These are phyloP conservation scores for Plenodomus biglobosus DNA, from an alignment of 2,329 filamentous ascomycete species.

Conservation along the genomic window DNA sequence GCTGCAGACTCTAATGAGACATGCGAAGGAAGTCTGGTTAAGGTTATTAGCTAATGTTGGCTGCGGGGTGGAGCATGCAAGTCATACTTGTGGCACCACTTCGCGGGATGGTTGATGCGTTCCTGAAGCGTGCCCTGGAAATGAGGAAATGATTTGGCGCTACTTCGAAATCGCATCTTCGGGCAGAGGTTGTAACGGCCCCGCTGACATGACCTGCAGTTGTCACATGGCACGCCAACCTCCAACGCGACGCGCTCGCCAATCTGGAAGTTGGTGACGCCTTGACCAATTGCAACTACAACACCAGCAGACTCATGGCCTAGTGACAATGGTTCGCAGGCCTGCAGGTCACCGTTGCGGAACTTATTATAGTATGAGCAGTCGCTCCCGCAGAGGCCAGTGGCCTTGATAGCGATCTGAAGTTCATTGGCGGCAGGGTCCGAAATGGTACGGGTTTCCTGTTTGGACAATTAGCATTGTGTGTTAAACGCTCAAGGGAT, in stretches of 20 bases:
- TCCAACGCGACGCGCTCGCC: slow-evolving; percentile 47
- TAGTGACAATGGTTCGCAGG: slow-evolving; percentile 64
- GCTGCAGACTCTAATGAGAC: slow-evolving; percentile 45
- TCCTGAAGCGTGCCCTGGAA: slow-evolving; percentile 50
- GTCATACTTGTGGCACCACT: slow-evolving; percentile 50
- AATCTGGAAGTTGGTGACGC: slow-evolving; percentile 43
- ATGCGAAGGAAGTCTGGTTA: slow-evolving; percentile 43
- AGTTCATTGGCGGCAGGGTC: slow-evolving; percentile 60
- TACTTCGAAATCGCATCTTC: slow-evolving; percentile 48
- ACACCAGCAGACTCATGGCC: slow-evolving; percentile 47
- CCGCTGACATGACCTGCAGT: slow-evolving; percentile 46
- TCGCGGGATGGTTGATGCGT: slow-evolving; percentile 48
- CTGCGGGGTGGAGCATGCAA: slow-evolving; percentile 32
- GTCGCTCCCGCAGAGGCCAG: slow-evolving; percentile 70
- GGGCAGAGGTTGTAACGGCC: slow-evolving; percentile 49
- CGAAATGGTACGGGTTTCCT: slow-evolving; percentile 60
- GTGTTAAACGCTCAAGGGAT: slow-evolving; percentile 15
- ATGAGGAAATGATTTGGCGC: slow-evolving; percentile 48
- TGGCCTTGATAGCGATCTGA: slow-evolving; percentile 65
- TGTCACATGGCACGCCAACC: slow-evolving; percentile 47
- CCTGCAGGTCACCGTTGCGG: slow-evolving; percentile 69
- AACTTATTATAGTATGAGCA: slow-evolving; percentile 73
- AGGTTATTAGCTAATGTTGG: slow-evolving; percentile 33
- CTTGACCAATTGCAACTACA: slow-evolving; percentile 43
- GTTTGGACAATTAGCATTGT: slow-evolving; percentile 27